Base-by-base conservation (phyloP, 192 early-diverging fungal genomes). In the Podila verticillata region DNA sequence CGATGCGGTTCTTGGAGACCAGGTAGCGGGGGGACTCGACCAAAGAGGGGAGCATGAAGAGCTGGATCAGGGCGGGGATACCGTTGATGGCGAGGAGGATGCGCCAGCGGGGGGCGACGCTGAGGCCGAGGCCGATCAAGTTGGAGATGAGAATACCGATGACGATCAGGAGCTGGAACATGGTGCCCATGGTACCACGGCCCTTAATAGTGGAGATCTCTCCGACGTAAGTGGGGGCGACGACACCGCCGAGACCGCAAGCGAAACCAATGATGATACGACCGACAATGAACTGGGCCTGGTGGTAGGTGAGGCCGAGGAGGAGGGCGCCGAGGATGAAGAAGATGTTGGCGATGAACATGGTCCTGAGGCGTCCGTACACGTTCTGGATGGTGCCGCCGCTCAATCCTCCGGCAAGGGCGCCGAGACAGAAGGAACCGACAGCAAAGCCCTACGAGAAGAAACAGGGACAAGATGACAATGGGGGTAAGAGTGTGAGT, bases 21-120 rank as follows among this genome's bases (percentile, higher is more conserved):
- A 93, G 83, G 81, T 88, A 93, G 47, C 89, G 88, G 31, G 95
- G 95, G 17, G 91, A 91, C 65, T 97, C 95, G 63, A 92, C 92
- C 61, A 83, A 36, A 49, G 90, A 87, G 6, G 90, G 88, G 57
- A 96, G 84, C 68, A 95, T 49, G 26, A 87, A 47, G 28, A 84
- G 51, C 66, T 93, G 92, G 26, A 88, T 49, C 22, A 91, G 54
- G 10, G 89, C 85, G 44, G 93, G 89, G 20, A 93, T 68, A 24
- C 83, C 86, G 17, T 90, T 89, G 57, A 95, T 63, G 5, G 86
- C 84, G 68, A 94, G 88, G 66, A 93, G 84, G 20, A 89, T 70
- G 48, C 95, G 85, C 95, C 95, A 97, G 39, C 87, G 80, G 4
- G 90, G 89, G 4, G 92, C 73, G 30, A 61, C 81, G 15, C 86